Evolutionary conservation across 345 rosid genomes (phyloP).

Genomic region (Xanthoceras sorbifolium): DNA sequence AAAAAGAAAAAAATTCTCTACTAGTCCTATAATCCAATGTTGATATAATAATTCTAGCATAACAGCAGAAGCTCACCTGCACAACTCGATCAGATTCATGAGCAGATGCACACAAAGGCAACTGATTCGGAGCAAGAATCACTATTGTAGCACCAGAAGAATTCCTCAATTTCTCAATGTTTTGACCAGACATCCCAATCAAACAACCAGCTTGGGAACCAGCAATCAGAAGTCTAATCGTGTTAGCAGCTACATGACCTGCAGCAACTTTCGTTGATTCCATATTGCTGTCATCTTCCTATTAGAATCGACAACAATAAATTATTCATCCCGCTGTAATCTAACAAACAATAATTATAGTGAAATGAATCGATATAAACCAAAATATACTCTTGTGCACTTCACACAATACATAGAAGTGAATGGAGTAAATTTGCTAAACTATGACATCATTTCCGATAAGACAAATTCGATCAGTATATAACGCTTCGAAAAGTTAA

Average conservation of each 20-base stretch:
- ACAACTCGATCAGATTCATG: conserved; percentile 69
- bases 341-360: too few relatives aligned
- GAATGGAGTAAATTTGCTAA: background rate
- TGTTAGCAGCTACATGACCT: conserved; percentile 64
- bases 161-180: conserved; percentile 62
- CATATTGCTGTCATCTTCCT: conserved; percentile 52
- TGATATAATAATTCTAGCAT: too few relatives aligned
- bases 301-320: conserved; percentile 12
- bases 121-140: conserved; percentile 61
- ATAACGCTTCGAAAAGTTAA: background rate
- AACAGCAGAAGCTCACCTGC: conserved; percentile 40
- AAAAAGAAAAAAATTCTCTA: background rate
- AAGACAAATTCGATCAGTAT: background rate
- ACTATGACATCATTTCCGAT: background rate
- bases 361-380: background rate
- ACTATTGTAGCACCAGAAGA: conserved; percentile 59
- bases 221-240: conserved; percentile 58
- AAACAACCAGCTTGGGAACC: conserved; percentile 66
- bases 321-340: background rate
- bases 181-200: conserved; percentile 63
- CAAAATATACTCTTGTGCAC: background rate
- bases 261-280: conserved; percentile 36
- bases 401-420: background rate
- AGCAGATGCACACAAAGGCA: conserved; percentile 69
- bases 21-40: background rate